Evolutionary conservation across 495 filamentous ascomycete genomes (phyloP).

Genomic region (Aspergillus baeticus): DNA sequence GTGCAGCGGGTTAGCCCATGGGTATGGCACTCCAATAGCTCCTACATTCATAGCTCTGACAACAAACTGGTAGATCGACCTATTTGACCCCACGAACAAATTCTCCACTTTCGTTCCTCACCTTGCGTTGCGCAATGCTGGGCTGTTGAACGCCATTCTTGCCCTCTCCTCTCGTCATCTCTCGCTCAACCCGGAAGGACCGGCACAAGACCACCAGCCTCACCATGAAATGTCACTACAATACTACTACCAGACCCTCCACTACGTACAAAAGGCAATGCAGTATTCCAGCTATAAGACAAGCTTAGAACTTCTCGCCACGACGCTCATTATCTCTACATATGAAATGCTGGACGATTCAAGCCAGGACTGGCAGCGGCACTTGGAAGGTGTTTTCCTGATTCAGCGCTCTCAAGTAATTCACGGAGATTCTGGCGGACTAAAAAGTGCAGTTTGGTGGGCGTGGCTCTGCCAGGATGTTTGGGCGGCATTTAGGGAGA

Average conservation of each 20-base stretch:
- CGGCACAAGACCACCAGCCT: neutral
- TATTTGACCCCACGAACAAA: neutral
- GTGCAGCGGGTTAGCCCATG: constrained; percentile 3
- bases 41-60: too few species aligned
- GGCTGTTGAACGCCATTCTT: neutral
- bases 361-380: constrained; percentile 4
- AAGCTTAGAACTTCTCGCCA: constrained; percentile 3
- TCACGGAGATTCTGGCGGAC: neutral
- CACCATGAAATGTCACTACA: neutral
- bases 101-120: constrained; percentile 1
- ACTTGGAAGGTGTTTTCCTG: constrained; percentile 1
- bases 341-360: constrained; percentile 5
- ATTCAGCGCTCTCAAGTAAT: constrained; percentile 3
- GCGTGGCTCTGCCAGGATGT: constrained; percentile 6
- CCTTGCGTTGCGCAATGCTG: constrained; percentile 3
- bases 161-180: neutral
- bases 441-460: constrained; percentile 2
- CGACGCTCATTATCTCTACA: neutral
- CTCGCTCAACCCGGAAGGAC: neutral
- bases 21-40: too few species aligned
- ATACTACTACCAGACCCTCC: constrained; percentile 4
- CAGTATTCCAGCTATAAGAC: constrained; percentile 3
- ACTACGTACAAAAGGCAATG: constrained; percentile 6
- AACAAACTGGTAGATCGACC: neutral
- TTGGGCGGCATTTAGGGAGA: neutral